Conservation (phyloP, 768 basidiomycete species). For the Tephrocybe sp. region DNA sequence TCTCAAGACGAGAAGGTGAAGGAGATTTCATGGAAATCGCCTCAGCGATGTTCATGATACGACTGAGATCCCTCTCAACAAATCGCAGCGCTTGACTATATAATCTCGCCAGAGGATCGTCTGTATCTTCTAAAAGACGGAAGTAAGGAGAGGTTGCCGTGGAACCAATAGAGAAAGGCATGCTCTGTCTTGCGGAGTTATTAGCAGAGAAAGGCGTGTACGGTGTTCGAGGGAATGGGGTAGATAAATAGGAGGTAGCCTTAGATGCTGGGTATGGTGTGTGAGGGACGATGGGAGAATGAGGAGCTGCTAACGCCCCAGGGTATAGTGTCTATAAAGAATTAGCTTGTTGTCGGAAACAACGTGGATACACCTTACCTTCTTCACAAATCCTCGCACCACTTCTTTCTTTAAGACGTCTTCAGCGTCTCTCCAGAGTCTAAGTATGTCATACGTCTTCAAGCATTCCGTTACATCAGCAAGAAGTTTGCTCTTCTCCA, state of each 20-base stretch:
- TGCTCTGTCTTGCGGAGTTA: constrained; percentile 39
- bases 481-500: constrained; percentile 60
- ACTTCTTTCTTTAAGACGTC: constrained; percentile 75
- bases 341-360: constrained; percentile 1
- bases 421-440: constrained; percentile 86
- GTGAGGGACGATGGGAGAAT: constrained; percentile 73
- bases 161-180: constrained; percentile 23
- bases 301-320: constrained; percentile 63
- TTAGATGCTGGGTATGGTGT: constrained; percentile 57
- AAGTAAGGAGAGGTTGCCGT: constrained; percentile 33
- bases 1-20: constrained; percentile 19
- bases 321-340: constrained; percentile 65
- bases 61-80: constrained; percentile 68
- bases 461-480: constrained; percentile 77
- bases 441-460: constrained; percentile 73
- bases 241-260: constrained; percentile 23
- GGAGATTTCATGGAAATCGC: constrained; percentile 52
- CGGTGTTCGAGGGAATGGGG: constrained; percentile 38
- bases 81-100: constrained; percentile 84
- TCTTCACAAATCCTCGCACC: constrained; percentile 72
- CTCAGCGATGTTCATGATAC: constrained; percentile 77
- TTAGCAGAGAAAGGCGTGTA: constrained; percentile 54
- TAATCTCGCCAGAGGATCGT: constrained; percentile 68
- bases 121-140: constrained; percentile 60
- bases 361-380: constrained; percentile 42